These are phyloP conservation scores for Carnegiea gigantea DNA, from an alignment of 179 eudicot species.

Conservation along the genomic window DNA sequence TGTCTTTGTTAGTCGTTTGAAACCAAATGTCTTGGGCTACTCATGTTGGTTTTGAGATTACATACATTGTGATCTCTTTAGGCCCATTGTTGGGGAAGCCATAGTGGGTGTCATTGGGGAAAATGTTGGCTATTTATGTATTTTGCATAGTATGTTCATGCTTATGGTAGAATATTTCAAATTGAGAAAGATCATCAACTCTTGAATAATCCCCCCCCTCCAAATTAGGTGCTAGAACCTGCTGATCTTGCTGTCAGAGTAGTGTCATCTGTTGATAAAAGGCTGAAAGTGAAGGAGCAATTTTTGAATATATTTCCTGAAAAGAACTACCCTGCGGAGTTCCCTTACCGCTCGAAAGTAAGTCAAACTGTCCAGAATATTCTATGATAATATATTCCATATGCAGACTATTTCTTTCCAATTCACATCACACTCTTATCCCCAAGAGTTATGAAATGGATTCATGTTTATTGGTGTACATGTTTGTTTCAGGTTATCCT, in stretches of 20 bases:
- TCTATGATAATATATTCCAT: not conserved
- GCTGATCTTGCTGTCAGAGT: slow-evolving; percentile 73
- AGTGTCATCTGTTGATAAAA: slow-evolving; percentile 71
- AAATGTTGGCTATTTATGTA: not conserved
- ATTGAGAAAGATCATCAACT: not conserved
- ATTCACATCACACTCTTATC: not conserved
- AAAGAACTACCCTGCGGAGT: slow-evolving; percentile 67
- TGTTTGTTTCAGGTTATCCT: slow-evolving; percentile 60
- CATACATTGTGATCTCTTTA: not conserved
- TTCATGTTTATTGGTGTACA: slow-evolving; percentile 8
- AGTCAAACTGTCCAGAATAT: slow-evolving; percentile 13
- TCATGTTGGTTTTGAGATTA: not conserved
- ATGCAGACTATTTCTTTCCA: not conserved
- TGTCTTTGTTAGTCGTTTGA: not conserved
- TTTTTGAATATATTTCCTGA: slow-evolving; percentile 63
- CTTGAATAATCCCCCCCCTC: not conserved
- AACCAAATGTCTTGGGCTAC: not conserved
- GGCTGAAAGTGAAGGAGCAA: slow-evolving; percentile 70
- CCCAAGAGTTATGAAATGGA: not conserved
- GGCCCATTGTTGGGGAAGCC: not conserved
- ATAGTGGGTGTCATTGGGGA: not conserved
- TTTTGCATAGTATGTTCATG: not conserved
- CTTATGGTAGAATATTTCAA: not conserved
- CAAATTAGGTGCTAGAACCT: slow-evolving; percentile 60
- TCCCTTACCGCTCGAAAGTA: slow-evolving; percentile 87